Evolutionary conservation across 495 filamentous ascomycete species (phyloP).

Genomic region (Neurospora sp.): DNA sequence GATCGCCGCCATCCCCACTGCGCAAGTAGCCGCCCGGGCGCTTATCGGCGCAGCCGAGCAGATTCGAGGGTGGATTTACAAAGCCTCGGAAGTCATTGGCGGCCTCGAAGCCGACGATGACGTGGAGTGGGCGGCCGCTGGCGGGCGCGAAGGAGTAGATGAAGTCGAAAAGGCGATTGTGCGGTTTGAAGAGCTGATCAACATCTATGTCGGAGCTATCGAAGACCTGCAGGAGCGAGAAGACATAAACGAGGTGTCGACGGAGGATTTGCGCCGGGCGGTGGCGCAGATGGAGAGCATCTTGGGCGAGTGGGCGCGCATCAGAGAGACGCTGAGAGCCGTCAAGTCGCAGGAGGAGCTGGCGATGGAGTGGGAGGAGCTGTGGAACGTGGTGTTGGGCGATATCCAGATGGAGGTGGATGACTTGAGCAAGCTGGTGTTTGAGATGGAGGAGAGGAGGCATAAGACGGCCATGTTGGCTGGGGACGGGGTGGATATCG

Average conservation of each 20-base stretch:
- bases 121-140: slow-evolving; percentile 93
- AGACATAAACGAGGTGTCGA: slow-evolving; percentile 61
- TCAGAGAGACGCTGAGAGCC: slow-evolving; percentile 59
- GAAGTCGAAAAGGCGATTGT: slow-evolving; percentile 81
- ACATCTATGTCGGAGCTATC: slow-evolving; percentile 82
- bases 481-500: slow-evolving; percentile 65
- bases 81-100: slow-evolving; percentile 74
- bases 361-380: slow-evolving; percentile 97
- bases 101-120: slow-evolving; percentile 90
- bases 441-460: slow-evolving; percentile 92
- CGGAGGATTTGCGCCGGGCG: slow-evolving; percentile 56
- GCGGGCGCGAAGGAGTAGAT: slow-evolving; percentile 76
- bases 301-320: slow-evolving; percentile 70
- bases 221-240: slow-evolving; percentile 74
- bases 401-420: slow-evolving; percentile 90
- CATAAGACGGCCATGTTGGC: slow-evolving; percentile 56
- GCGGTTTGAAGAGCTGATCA: slow-evolving; percentile 76
- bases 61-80: slow-evolving; percentile 84
- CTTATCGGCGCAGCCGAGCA: slow-evolving; percentile 76
- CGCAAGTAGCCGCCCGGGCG: slow-evolving; percentile 64
- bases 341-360: slow-evolving; percentile 88
- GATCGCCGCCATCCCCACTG: slow-evolving; percentile 73
- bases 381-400: slow-evolving; percentile 87
- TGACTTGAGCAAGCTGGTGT: slow-evolving; percentile 68
- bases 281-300: slow-evolving; percentile 83